These are phyloP conservation scores for Moesziomyces sp. DNA, from an alignment of 1,284 basidiomycete genomes.

Conservation along the genomic window DNA sequence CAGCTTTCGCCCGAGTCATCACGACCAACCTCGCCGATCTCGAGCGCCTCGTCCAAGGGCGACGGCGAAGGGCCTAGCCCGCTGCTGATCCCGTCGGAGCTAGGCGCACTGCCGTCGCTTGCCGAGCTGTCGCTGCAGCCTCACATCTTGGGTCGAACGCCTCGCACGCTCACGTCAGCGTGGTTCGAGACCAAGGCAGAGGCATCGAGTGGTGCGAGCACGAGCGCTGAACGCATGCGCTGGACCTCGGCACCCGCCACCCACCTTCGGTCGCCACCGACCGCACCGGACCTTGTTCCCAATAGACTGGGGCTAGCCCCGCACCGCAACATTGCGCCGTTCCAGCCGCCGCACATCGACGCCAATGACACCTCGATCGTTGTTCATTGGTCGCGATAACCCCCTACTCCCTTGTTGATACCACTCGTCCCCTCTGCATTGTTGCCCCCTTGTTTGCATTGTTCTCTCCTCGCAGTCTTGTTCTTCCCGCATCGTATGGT, in stretches of 20 bases:
- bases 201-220: not conserved
- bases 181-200: conserved; percentile 33
- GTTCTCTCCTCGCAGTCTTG: not conserved
- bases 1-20: conserved; percentile 32
- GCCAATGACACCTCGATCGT: conserved; percentile 23
- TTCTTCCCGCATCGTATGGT: not conserved
- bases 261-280: conserved; percentile 8
- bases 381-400: conserved; percentile 36
- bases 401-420: not conserved
- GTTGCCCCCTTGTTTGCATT: not conserved
- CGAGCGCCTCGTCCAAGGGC: conserved; percentile 40
- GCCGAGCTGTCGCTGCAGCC: conserved; percentile 35
- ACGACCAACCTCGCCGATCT: conserved; percentile 40
- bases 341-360: conserved; percentile 1
- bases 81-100: conserved; percentile 24
- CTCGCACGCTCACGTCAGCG: conserved; percentile 10
- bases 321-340: conserved; percentile 5
- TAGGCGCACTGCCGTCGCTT: conserved; percentile 20
- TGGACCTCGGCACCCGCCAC: conserved; percentile 26
- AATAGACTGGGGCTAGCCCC: conserved; percentile 5
- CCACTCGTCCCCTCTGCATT: not conserved
- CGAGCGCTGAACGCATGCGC: conserved; percentile 29
- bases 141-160: conserved; percentile 4
- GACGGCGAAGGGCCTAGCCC: conserved; percentile 27
- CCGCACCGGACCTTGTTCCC: not conserved